phyloP scores from a whole-genome alignment of 2,329 filamentous ascomycete genomes.

The Xylariomycetidae sp. region DNA sequence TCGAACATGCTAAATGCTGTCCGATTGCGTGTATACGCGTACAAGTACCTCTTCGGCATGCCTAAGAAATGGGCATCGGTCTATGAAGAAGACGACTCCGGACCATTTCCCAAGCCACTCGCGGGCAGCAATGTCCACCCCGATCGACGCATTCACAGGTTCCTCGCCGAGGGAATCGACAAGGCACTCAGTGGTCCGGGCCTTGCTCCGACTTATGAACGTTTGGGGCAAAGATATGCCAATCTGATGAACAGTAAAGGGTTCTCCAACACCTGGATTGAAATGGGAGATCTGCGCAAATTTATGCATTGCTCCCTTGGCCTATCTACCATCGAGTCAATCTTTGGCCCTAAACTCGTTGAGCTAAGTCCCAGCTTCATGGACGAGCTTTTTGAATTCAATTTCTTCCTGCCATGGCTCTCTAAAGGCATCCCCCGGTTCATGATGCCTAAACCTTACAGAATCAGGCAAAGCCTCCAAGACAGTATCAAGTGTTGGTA shows the following conservation, averaged over 20 bases:
- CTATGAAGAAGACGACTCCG: constrained; percentile 4
- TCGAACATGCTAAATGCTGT: not conserved
- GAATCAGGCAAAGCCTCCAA: not conserved
- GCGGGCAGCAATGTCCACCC: not conserved
- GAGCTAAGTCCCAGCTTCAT: not conserved
- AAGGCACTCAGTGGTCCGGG: not conserved
- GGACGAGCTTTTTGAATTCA: constrained; percentile 1
- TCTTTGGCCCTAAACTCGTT: not conserved
- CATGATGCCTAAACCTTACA: not conserved
- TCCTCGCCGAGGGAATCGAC: not conserved
- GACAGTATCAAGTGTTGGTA: not conserved
- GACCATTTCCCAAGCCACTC: not conserved
- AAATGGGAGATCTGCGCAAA: not conserved
- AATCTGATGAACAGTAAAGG: not conserved
- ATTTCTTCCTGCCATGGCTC: not conserved
- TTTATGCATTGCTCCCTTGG: not conserved
- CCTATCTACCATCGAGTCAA: not conserved
- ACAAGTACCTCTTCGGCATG: constrained; percentile 1
- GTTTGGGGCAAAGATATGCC: not conserved
- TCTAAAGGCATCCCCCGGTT: not conserved
- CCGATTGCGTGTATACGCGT: not conserved
- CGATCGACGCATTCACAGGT: not conserved
- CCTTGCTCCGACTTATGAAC: not conserved
- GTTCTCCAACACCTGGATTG: not conserved
- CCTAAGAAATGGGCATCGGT: not conserved